Base-by-base conservation (phyloP, 2,329 filamentous ascomycete genomes). In the Colletotrichum sp. region DNA sequence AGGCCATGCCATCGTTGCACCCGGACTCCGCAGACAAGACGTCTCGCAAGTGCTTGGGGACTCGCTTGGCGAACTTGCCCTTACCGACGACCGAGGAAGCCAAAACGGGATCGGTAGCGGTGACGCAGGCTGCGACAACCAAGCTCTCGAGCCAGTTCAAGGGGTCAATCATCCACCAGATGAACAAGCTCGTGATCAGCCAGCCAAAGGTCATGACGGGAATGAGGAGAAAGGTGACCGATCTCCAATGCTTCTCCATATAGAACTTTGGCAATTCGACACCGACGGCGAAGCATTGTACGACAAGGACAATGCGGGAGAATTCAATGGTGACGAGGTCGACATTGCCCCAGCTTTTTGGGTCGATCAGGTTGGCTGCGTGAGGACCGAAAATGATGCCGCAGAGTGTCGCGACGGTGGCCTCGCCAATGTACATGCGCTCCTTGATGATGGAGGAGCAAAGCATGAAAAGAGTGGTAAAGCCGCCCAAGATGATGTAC, bases 1-100 rank as follows among this genome's bases (percentile, higher is more conserved):
- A 99, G 2, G 97, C 97, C 97, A 99, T 99, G 86, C 97, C 97
- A 84, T 99, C 97, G 89, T 99, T 99, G 87, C 97, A 99, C 34
- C 97, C 97, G 9, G 97, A 99, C 86, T 99, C 97, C 72, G 96
- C 96, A 6, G 97, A 99, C 15, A 99, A 89, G 67, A 99, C 83
- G 86, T 99, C 97, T 89, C 97, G 92, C 86, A 99, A 88, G 92
- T 99, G 97, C 88, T 98, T 99, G 26, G 97, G 97, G 6, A 99
- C 96, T 78, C 97, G 93, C 87, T 98, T 98, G 43, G 97, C 96
- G 81, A 99, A 99, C 85, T 99, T 99, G 81, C 97, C 97, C 87
- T 99, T 99, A 83, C 97, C 97, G 68, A 99, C 97, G 71, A 99
- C 97, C 18, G 97, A 99, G 16, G 97, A 99, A 32, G 97, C 97